Evolutionary conservation across 176 grass and related monocot genomes (phyloP), one percentile per base, ranked within the genome.

Genomic region (Avena sativa): DNA sequence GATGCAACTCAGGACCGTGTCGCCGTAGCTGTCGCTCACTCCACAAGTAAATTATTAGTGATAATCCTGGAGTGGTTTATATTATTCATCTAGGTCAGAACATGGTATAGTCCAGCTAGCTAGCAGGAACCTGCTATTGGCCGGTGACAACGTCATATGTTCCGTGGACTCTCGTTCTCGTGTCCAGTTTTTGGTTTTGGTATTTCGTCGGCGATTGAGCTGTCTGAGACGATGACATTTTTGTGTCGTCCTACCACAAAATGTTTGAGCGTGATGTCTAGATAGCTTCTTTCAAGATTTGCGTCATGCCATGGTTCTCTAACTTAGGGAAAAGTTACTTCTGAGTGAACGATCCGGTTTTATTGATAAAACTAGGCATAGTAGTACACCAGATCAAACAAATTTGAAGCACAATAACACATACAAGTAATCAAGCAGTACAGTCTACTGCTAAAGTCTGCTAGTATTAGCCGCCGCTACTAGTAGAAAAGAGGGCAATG

Each of bases 171-270:
- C 56, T 63, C 3, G 60, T 4, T 25, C 12, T 23, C 53, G 71
- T 49, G 12, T 60, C 64, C 21, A 20, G 59, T 56, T 2, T 88
- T 55, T 74, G 65, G 76, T 81, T 81, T 81, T 44, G 32, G 43
- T 8, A n/a, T 72, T 47, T 13, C 25, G 12, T 49, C 44, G 67
- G 2, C 23, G 23, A 0, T 74, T 25, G 46, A 16, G 13, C 44
- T 52, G 14, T 14, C 2, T 52, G 11, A 26, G 7, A 30, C 30
- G 21, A 30, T 28, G 14, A 17, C 21, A 75, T 6, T 4, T 7
- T 51, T 75, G 12, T 76, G 2, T 76, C 72, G 17, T 8, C 48
- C 48, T 16, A 64, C 5, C 23, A 30, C 5, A 14, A 9, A 52
- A 9, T 52, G 16, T 30, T 76, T 76, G 23, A 15, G 38, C 38